Evolutionary conservation across 2,329 filamentous ascomycete genomes (phyloP), one percentile per base, ranked within the genome.

Genomic region (Cytospora paraplurivora): DNA sequence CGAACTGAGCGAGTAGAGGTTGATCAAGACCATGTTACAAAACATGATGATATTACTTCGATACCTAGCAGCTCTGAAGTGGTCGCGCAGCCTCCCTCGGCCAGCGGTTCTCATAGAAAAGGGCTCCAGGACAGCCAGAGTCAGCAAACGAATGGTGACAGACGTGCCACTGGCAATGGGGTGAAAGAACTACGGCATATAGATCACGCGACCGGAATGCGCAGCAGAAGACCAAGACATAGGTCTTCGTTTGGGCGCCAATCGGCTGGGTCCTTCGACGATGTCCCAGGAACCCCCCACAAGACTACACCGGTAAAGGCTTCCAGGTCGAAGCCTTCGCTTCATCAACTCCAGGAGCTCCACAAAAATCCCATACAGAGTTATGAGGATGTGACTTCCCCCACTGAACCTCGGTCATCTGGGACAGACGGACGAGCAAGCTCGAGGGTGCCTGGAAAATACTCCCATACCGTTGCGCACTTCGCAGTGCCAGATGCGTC

Each of bases 1-100:
- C 62, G 64, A 41, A 41, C 13, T 33, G 61, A 66, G 13, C 62
- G 64, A 41, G 35, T 17, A 33, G 61, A 66, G 13, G 56, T 38
- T 17, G 33, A 21, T 19, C n/a, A 47, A n/a, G 35, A 13, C 10
- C 62, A 38, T 19, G 4, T 4, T 4, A 27, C 27, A 27, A 27
- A 27, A 3, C 27, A 27, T 27, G 27, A 27, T 27, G 59, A 66
- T 4, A 4, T 52, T 32, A 19, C 33, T 34, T 47, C 44, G 3
- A 32, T 54, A 35, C 49, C 52, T 35, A 56, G 62, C 19, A 64
- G 47, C 38, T 51, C 53, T 7, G 62, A 54, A 2, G 17, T 15
- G 11, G 34, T 35, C 27, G 53, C 51, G 21, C 21, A 21, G 32
- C 56, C 50, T 6, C 38, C 21, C 15, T n/a, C 54, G 27, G 21